Evolutionary conservation across 2,329 filamentous ascomycete species (phyloP), one percentile per base, ranked within the genome.

Genomic region (Fusarium transvaalense): DNA sequence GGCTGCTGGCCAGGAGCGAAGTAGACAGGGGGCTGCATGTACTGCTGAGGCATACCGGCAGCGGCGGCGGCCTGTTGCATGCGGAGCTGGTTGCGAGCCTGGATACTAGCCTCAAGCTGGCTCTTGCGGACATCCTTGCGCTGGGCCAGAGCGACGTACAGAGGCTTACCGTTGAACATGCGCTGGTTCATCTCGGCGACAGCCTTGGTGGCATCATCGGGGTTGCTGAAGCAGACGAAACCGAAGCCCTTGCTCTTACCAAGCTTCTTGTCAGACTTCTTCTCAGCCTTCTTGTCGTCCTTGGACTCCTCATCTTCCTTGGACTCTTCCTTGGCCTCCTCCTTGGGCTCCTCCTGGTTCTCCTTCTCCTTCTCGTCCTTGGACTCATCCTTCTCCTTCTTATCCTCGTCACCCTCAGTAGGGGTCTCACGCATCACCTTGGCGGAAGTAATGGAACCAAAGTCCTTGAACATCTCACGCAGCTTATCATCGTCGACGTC

Each of bases 161-260:
- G 88, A 60, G 96, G 96, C 90, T 99, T 99, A 84, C 88, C 89
- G 81, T 94, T 92, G 74, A 98, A 87, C 96, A 99, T 99, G 82
- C 96, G 94, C 87, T 98, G 95, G 87, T 99, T 99, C 93, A 98
- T 97, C 83, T 99, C 96, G 65, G 94, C 94, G 71, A 99, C 95
- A 71, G 96, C 96, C 89, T 98, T 98, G 84, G 95, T 97, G 72
- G 96, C 96, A 81, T 99, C 96, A 77, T 99, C 96, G 64, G 96
- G 94, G 87, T 97, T 98, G 88, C 92, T 96, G 87, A 99, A 99
- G 92, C 96, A 99, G 78, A 99, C 96, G 82, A 99, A 99, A 76
- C 96, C 96, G 80, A 99, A 99, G 80, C 96, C 96, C 88, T 98
- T 99, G 91, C 94, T 97, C 92, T 98, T 98, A 81, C 96, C 96